Evolutionary conservation across 495 filamentous ascomycete genomes (phyloP).

Genomic region (Talaromyces ruber): DNA sequence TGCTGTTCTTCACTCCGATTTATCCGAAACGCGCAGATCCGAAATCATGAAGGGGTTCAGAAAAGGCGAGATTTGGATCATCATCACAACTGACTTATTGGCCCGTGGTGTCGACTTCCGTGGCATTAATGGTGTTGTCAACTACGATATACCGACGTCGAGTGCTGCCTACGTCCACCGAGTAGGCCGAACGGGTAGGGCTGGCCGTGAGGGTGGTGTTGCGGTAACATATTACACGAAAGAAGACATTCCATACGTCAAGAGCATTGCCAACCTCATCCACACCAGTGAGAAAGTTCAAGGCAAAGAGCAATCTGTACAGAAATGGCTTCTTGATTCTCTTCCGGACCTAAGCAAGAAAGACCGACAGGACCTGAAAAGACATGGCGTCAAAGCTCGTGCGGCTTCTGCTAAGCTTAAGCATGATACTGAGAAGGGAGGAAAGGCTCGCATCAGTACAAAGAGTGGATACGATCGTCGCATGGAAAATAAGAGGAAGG

Average conservation of each 20-base stretch:
- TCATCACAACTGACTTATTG: conserved; percentile 90
- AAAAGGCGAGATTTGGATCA: conserved; percentile 87
- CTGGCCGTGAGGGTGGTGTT: conserved; percentile 80
- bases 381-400: conserved; percentile 70
- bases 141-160: conserved; percentile 91
- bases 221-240: conserved; percentile 92
- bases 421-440: conserved; percentile 30
- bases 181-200: conserved; percentile 82
- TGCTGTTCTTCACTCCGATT: conserved; percentile 80
- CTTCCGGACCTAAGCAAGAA: conserved; percentile 77
- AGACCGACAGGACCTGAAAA: conserved; percentile 73
- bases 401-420: conserved; percentile 36
- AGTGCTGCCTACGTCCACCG: conserved; percentile 88
- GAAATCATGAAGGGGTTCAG: conserved; percentile 84
- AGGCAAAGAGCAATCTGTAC: conserved; percentile 43
- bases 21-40: conserved; percentile 66
- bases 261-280: conserved; percentile 89
- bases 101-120: conserved; percentile 88
- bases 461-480: conserved; percentile 84
- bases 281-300: conserved; percentile 63
- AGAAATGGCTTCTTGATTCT: conserved; percentile 84
- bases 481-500: conserved; percentile 65
- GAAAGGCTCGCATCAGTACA: conserved; percentile 65
- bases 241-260: conserved; percentile 85
- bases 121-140: conserved; percentile 85